These are phyloP conservation scores for Hymenochaete sp. DNA, from an alignment of 1,284 basidiomycete species.

Conservation along the genomic window DNA sequence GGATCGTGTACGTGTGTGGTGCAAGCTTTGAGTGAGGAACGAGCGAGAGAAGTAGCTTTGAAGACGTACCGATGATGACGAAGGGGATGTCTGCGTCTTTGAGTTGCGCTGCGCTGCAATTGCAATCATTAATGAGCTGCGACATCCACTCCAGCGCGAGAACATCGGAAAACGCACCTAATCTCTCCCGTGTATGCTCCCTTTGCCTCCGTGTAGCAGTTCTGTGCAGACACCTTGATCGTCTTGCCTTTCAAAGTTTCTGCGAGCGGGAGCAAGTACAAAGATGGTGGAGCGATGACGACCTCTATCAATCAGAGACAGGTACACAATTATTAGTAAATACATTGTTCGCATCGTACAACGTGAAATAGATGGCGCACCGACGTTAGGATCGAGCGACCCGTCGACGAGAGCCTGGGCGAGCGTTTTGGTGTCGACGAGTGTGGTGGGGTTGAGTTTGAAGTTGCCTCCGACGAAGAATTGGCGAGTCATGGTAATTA, in stretches of 20 bases:
- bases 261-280: conserved; percentile 73
- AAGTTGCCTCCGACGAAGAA: conserved; percentile 95
- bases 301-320: no score
- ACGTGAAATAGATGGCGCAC: conserved; percentile 35
- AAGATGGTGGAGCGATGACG: conserved; percentile 82
- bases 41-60: no score
- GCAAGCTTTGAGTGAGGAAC: no score
- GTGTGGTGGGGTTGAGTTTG: conserved; percentile 84
- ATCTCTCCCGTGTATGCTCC: conserved; percentile 97
- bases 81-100: conserved; percentile 82
- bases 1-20: no score
- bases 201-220: conserved; percentile 76
- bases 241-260: conserved; percentile 46
- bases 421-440: conserved; percentile 56
- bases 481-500: conserved; percentile 53
- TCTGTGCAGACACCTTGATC: conserved; percentile 83
- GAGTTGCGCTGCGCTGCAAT: conserved; percentile 66
- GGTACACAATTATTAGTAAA: conserved; percentile 1
- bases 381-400: conserved; percentile 63
- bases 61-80: conserved; percentile 75
- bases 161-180: conserved; percentile 41
- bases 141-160: not conserved
- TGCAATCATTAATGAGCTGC: conserved; percentile 1
- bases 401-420: conserved; percentile 68
- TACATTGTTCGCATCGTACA: not conserved